Conservation (phyloP, 176 grass and related monocot genomes). For the Bothriochloa decipiens region DNA sequence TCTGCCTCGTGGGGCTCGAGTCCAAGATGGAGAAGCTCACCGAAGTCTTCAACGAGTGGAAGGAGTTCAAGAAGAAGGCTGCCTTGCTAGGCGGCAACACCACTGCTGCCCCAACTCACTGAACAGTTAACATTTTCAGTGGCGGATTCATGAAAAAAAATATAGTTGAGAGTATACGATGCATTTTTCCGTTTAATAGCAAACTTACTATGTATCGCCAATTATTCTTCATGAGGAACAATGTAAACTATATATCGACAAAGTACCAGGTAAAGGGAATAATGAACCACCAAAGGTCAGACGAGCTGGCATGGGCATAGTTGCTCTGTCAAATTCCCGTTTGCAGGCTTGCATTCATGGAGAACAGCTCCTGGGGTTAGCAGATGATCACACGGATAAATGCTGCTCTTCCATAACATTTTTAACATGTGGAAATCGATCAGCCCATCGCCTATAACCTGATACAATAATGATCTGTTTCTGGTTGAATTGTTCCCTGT, state of each 20-base stretch:
- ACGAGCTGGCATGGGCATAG: not conserved
- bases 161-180: not conserved
- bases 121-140: not conserved
- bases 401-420: slow-evolving; percentile 41
- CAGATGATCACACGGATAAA: slow-evolving; percentile 32
- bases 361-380: not conserved
- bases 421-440: slow-evolving; percentile 63
- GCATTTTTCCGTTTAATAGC: no score
- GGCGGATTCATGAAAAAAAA: not conserved
- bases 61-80: not conserved
- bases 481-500: slow-evolving; percentile 50
- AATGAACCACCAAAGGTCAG: not conserved
- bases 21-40: not conserved
- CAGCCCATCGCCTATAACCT: slow-evolving; percentile 67
- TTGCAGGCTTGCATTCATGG: not conserved
- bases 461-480: slow-evolving; percentile 58
- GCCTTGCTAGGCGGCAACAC: not conserved
- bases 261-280: not conserved
- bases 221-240: no score
- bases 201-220: no score
- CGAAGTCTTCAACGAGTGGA: not conserved
- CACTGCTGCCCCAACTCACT: not conserved
- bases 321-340: not conserved
- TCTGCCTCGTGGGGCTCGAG: not conserved
- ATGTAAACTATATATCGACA: no score